Conservation (phyloP, 805 yeast genomes). For the Metschnikowia colocasiae region DNA sequence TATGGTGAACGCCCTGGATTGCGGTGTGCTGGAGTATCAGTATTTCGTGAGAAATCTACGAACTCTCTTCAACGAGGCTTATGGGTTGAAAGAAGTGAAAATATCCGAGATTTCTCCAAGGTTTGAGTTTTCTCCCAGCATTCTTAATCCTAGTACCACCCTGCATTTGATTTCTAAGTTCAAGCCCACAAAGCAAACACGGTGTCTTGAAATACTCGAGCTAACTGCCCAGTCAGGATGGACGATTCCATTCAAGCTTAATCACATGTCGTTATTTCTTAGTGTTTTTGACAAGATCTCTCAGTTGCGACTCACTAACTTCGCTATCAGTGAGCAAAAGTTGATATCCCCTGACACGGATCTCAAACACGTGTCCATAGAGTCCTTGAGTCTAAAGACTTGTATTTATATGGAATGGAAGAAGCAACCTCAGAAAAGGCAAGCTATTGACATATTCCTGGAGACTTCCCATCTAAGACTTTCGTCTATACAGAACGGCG, state of each 20-base stretch:
- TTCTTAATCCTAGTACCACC: constrained; percentile 8
- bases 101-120: constrained; percentile 49
- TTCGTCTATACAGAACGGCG: constrained; percentile 36
- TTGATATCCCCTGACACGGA: constrained; percentile 10
- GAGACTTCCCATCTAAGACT: constrained; percentile 38
- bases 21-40: constrained; percentile 20
- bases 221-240: constrained; percentile 46
- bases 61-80: constrained; percentile 42
- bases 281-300: constrained; percentile 37
- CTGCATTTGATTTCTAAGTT: constrained; percentile 15
- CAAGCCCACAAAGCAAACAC: constrained; percentile 15
- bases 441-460: constrained; percentile 35
- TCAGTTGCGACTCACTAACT: constrained; percentile 42
- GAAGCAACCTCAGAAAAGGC: constrained; percentile 13
- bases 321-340: constrained; percentile 45
- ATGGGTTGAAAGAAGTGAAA: constrained; percentile 40
- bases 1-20: constrained; percentile 24
- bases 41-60: constrained; percentile 24
- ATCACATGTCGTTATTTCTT: constrained; percentile 45
- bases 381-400: constrained; percentile 13
- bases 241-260: constrained; percentile 47
- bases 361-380: constrained; percentile 6
- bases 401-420: constrained; percentile 15
- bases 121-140: constrained; percentile 36
- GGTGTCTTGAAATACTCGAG: constrained; percentile 31